These are phyloP conservation scores for Sporothrix luriei DNA, from an alignment of 2,329 filamentous ascomycete genomes.

Conservation along the genomic window DNA sequence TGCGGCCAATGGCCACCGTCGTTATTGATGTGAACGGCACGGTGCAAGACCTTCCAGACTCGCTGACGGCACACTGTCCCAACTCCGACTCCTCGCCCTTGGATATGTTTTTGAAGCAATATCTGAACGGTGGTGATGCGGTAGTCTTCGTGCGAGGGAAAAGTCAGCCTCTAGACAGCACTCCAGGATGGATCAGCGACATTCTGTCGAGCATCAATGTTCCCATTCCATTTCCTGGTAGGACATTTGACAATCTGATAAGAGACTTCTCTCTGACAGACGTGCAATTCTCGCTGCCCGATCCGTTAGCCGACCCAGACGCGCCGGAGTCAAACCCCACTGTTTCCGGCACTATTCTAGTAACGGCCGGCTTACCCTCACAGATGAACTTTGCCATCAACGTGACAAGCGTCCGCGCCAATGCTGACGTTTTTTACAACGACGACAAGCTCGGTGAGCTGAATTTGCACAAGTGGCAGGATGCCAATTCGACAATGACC, in stretches of 20 bases:
- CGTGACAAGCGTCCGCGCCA: constrained; percentile 74
- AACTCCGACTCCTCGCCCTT: constrained; percentile 77
- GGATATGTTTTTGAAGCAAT: constrained; percentile 77
- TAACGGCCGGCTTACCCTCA: constrained; percentile 74
- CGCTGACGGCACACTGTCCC: constrained; percentile 73
- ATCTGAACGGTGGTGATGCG: constrained; percentile 76
- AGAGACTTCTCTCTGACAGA: constrained; percentile 84
- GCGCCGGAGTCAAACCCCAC: constrained; percentile 73
- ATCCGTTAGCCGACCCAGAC: constrained; percentile 74
- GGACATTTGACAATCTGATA: constrained; percentile 78
- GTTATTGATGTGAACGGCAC: constrained; percentile 70
- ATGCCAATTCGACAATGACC: constrained; percentile 75
- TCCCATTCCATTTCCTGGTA: constrained; percentile 80
- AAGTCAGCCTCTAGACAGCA: constrained; percentile 63
- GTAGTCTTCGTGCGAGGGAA: constrained; percentile 83
- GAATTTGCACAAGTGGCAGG: constrained; percentile 78
- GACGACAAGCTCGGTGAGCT: constrained; percentile 77
- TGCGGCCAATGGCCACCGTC: constrained; percentile 70
- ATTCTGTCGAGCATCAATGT: constrained; percentile 80
- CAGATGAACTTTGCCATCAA: constrained; percentile 85
- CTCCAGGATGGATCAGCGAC: constrained; percentile 80
- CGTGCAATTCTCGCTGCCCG: constrained; percentile 82
- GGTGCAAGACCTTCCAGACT: constrained; percentile 71
- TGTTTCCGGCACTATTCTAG: constrained; percentile 81
- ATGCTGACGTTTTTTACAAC: constrained; percentile 79